Evolutionary conservation across 1,139 yeast genomes (phyloP).

Genomic region (Diutina mesorugosa): DNA sequence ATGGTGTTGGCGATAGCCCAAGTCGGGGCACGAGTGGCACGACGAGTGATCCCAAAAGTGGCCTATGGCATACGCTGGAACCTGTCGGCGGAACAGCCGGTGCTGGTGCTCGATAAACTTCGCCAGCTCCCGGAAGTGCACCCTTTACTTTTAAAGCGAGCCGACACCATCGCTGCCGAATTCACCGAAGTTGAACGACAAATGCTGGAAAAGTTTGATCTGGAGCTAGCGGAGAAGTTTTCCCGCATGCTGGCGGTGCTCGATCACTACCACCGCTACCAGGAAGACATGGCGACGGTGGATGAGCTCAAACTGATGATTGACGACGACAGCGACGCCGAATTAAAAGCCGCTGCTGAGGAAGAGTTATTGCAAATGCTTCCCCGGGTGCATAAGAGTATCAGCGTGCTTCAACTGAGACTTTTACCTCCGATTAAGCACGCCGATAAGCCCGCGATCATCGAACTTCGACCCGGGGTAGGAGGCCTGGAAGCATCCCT

Average conservation of each 20-base stretch:
- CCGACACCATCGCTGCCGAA: conserved; percentile 39
- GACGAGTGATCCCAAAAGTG: not conserved
- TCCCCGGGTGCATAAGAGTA: conserved; percentile 23
- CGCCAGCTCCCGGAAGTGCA: conserved; percentile 19
- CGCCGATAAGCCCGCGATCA: conserved; percentile 62
- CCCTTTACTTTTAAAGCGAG: conserved; percentile 53
- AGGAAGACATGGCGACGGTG: conserved; percentile 19
- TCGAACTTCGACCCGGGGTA: conserved; percentile 89
- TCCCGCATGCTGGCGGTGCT: conserved; percentile 42
- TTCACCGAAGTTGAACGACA: conserved; percentile 32
- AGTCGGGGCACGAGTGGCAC: not conserved
- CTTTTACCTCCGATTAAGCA: conserved; percentile 71
- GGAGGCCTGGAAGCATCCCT: conserved; percentile 93
- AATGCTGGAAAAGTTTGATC: conserved; percentile 37
- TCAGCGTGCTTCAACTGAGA: conserved; percentile 36
- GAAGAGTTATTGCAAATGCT: conserved; percentile 14
- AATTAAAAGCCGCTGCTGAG: conserved; percentile 17
- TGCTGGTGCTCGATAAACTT: not conserved
- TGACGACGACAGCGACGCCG: conserved; percentile 23
- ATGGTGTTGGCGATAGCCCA: not conserved
- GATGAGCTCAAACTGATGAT: conserved; percentile 24
- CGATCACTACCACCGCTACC: conserved; percentile 38
- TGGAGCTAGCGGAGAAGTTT: conserved; percentile 41
- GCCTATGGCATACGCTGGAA: not conserved
- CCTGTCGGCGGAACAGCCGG: not conserved